Base-by-base conservation (phyloP, 2,329 filamentous ascomycete genomes). In the Fusarium siculi region DNA sequence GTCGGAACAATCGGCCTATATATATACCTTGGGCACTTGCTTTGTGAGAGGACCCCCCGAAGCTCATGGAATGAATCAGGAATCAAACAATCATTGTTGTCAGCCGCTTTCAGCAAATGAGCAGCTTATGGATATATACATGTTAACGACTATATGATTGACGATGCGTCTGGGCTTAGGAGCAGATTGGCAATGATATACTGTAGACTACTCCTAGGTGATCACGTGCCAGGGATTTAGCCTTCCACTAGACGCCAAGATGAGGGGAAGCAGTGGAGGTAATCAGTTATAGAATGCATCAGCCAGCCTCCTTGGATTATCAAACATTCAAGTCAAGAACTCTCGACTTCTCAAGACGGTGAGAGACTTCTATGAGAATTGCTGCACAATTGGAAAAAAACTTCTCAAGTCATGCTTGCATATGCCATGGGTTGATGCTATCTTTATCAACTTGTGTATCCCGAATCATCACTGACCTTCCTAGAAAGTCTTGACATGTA, bases 391-490 rank as follows among this genome's bases (percentile, higher is more conserved):
- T 25, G 12, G n/a, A 23, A 40, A 36, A 36, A 14, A 46, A 39
- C 18, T 19, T 18, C 54, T 40, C 34, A 39, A 50, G 40, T 23
- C 36, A 53, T 34, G 25, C 60, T 66, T 34, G 23, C 28, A 63
- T 52, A 44, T 32, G n/a, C 36, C n/a, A 30, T 47, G 42, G 42
- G 32, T 49, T 59, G 56, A 66, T 62, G 36, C 68, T 70, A 74
- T 74, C 60, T 72, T 72, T 66, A 60, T 72, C 58, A 40, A 47
- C 19, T 63, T 14, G 39, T 66, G 56, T 57, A 46, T 61, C 50
- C 58, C 37, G 53, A 56, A 59, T 47, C 52, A 64, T 53, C 23
- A 46, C 40, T 49, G 32, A 53, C 44, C 61, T 23, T 36, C 46
- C 40, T 42, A n/a, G 46, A 47, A 66, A 36, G 53, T 32, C 43